A percentile compares a stretch with the other conserved stretches of the same genome.
phyloP scores from a whole-genome alignment of 2,329 filamentous ascomycete species.

The Mycogone perniciosa region DNA sequence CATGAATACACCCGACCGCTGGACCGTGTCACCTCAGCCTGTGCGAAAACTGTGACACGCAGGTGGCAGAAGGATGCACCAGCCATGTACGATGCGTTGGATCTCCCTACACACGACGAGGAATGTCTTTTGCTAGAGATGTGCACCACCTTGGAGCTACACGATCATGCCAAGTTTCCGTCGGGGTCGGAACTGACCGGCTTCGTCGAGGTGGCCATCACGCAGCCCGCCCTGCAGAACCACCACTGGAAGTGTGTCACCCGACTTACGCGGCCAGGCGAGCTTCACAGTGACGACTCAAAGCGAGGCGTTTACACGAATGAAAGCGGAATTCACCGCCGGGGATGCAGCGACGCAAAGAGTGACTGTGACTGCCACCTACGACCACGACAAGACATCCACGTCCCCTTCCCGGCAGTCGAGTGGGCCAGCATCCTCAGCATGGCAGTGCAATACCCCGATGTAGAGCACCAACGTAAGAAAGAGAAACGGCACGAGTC shows the following conservation, averaged over 20 bases:
- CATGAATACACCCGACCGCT: slow-evolving; percentile 54
- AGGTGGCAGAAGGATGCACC: slow-evolving; percentile 56
- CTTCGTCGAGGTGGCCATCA: slow-evolving; percentile 53
- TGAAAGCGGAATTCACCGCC: slow-evolving; percentile 47
- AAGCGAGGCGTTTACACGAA: slow-evolving; percentile 42
- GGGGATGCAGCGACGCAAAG: slow-evolving; percentile 43
- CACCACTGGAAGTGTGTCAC: slow-evolving; percentile 57
- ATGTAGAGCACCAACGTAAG: slow-evolving; percentile 34
- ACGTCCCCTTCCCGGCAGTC: slow-evolving; percentile 51
- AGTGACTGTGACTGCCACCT: slow-evolving; percentile 46
- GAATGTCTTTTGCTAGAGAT: slow-evolving; percentile 55
- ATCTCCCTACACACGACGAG: slow-evolving; percentile 42
- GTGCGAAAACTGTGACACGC: slow-evolving; percentile 45
- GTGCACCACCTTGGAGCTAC: slow-evolving; percentile 53
- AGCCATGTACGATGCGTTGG: slow-evolving; percentile 47
- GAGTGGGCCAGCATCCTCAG: slow-evolving; percentile 54
- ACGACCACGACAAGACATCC: slow-evolving; percentile 42
- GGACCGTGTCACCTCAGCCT: slow-evolving; percentile 50
- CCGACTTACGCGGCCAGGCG: slow-evolving; percentile 49
- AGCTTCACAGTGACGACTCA: slow-evolving; percentile 43
- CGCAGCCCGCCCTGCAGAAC: slow-evolving; percentile 45
- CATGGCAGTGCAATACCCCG: slow-evolving; percentile 47
- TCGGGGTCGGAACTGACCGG: slow-evolving; percentile 54
- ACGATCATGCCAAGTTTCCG: slow-evolving; percentile 51
- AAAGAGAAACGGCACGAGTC: slow-evolving; percentile 31